Evolutionary conservation across 352 stramenopile genomes (phyloP), one percentile per base, ranked within the genome.

Genomic region (Phytophthora uliginosa): DNA sequence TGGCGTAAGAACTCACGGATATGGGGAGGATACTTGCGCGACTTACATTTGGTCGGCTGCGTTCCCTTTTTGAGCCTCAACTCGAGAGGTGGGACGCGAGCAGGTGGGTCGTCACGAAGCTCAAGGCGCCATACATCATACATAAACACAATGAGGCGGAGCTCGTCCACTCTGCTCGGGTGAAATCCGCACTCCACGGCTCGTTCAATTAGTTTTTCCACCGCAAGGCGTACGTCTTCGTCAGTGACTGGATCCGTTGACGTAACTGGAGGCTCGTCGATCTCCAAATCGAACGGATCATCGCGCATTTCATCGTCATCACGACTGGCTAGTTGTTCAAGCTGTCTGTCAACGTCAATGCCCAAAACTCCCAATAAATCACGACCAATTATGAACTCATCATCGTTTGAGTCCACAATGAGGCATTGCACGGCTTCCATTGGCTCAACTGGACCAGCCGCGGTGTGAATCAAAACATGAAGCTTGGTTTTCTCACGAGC

Each of bases 301-400:
- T 48, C 59, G 55, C 53, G 56, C 1, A 31, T 45, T 18, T 61
- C 58, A 9, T 51, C 58, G 3, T 52, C 42, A 10, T 33, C 17
- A n/a, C 15, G 55, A 10, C 7, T 22, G 12, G 61, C 68, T 15
- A 71, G 59, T 24, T 62, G 50, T 17, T 64, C 61, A 1, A 71
- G 47, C 18, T 76, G 69, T 1, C 52, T n/a, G 12, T 76, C 33
- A 2, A 76, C 40, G 22, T 72, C 63, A 22, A 76, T 69, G 0
- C 63, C 69, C 7, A 68, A 31, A 7, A 20, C 17, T 9, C 15
- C 40, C 13, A 48, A n/a, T n/a, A 48, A 20, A 31, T 76, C 69
- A 26, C 63, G 45, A 7, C 57, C 62, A 28, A 70, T n/a, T 20
- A 74, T 69, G 28, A 70, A 69, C 31, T 76, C 69, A 3, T 53